Conservation (phyloP, 2,329 filamentous ascomycete species). For the Ophiostoma sp. region DNA sequence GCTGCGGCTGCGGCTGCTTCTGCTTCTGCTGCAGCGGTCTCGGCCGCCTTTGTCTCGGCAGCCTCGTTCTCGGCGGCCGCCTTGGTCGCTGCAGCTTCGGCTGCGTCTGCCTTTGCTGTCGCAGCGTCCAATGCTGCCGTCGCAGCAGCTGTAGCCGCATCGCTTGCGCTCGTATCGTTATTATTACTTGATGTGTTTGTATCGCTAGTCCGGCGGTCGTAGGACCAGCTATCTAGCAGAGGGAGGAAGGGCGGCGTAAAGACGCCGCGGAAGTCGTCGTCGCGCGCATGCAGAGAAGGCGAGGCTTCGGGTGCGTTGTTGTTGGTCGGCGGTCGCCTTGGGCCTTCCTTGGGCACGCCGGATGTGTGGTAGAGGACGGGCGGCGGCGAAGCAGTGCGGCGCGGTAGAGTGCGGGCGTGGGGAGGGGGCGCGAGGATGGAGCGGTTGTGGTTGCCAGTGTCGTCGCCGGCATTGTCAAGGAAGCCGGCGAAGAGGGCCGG, state of each 20-base stretch:
- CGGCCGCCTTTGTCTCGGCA: background rate
- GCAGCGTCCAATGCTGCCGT: background rate
- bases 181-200: constrained; percentile 28
- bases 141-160: constrained; percentile 25
- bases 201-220: constrained; percentile 4
- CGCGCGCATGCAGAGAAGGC: constrained; percentile 41
- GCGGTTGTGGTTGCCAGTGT: constrained; percentile 34
- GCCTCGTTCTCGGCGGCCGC: background rate
- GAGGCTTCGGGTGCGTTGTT: constrained; percentile 26
- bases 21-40: background rate
- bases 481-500: constrained; percentile 43
- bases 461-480: constrained; percentile 26
- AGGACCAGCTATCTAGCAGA: constrained; percentile 52
- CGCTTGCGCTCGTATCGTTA: background rate
- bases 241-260: constrained; percentile 65
- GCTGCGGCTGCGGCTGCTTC: background rate
- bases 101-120: background rate
- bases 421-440: constrained; percentile 22
- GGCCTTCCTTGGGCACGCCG: constrained; percentile 40
- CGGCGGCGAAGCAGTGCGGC: constrained; percentile 39
- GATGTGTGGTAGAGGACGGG: constrained; percentile 45
- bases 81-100: constrained; percentile 25
- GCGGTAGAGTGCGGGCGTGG: constrained; percentile 28
- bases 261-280: constrained; percentile 61
- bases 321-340: constrained; percentile 27